phyloP scores from a whole-genome alignment of 2,329 filamentous ascomycete genomes.

The Epichloe scottii region DNA sequence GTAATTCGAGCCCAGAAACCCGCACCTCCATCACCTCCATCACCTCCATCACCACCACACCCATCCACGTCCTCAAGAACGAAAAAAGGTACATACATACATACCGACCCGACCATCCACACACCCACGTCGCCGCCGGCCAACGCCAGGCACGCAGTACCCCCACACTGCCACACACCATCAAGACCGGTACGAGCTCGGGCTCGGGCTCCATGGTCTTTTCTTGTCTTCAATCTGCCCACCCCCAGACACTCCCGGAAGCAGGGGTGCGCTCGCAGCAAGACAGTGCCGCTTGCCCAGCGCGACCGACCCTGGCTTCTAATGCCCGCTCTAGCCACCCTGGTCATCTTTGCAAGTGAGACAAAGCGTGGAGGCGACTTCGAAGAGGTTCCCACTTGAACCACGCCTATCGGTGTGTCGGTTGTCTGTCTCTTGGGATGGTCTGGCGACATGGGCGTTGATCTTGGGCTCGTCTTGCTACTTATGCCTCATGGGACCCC shows the following conservation, averaged over 20 bases:
- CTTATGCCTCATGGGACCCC: constrained; percentile 36
- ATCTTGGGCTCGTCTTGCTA: constrained; percentile 30
- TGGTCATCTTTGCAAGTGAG: constrained; percentile 37
- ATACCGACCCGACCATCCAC: neutral
- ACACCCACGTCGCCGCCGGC: constrained; percentile 3
- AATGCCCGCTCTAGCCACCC: constrained; percentile 11
- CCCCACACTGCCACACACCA: constrained; percentile 5
- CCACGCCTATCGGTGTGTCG: constrained; percentile 8
- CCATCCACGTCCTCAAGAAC: neutral
- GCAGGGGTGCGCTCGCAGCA: constrained; percentile 3
- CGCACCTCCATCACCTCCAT: neutral
- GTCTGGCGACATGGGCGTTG: constrained; percentile 19
- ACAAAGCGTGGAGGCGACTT: constrained; percentile 27
- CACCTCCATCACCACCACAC: neutral
- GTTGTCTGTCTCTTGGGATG: constrained; percentile 7
- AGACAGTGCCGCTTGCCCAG: constrained; percentile 7
- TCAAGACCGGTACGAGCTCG: constrained; percentile 4
- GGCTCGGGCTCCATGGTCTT: constrained; percentile 6
- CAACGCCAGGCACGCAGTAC: constrained; percentile 3
- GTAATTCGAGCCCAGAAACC: neutral
- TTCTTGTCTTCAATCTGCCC: constrained; percentile 6
- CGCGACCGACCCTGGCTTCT: constrained; percentile 8
- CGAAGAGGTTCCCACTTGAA: constrained; percentile 10
- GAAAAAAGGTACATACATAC: neutral
- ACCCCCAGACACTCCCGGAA: constrained; percentile 5